A percentile compares a stretch with the other conserved stretches of the same genome.
Conservation (phyloP, 208 protist genomes). For the Trypanosoma platydactyli region DNA sequence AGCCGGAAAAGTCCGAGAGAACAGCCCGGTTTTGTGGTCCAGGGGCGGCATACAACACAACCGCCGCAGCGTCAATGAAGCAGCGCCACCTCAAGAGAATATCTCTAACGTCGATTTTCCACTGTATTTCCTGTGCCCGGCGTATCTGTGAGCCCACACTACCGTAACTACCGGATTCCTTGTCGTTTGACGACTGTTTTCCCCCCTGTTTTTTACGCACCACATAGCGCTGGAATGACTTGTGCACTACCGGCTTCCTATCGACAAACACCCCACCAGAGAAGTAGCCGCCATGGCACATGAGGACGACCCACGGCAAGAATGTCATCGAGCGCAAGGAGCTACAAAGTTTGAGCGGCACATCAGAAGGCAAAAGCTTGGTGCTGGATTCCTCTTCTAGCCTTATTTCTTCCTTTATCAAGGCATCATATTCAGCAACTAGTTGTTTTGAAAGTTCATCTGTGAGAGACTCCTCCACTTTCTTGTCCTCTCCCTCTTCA, state of each 20-base stretch:
- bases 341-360: constrained; percentile 25
- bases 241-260: constrained; percentile 68
- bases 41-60: constrained; percentile 86
- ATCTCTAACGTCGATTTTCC: constrained; percentile 71
- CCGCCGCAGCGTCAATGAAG: constrained; percentile 61
- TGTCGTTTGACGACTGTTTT: constrained; percentile 83
- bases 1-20: constrained; percentile 63
- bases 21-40: constrained; percentile 82
- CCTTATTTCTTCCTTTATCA: constrained; percentile 48
- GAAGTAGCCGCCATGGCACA: constrained; percentile 91
- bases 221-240: constrained; percentile 89
- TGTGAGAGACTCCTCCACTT: constrained; percentile 19
- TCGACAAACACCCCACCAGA: constrained; percentile 76
- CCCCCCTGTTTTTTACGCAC: constrained; percentile 93
- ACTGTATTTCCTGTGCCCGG: constrained; percentile 86
- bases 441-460: constrained; percentile 63
- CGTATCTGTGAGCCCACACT: constrained; percentile 86
- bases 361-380: constrained; percentile 36
- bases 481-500: constrained; percentile 23
- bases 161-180: constrained; percentile 74
- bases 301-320: constrained; percentile 69
- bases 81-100: constrained; percentile 74
- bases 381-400: constrained; percentile 27
- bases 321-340: constrained; percentile 42
- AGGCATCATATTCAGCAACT: constrained; percentile 63